Conservation (phyloP, 2,329 filamentous ascomycete species). For the Aspergillus latus region DNA sequence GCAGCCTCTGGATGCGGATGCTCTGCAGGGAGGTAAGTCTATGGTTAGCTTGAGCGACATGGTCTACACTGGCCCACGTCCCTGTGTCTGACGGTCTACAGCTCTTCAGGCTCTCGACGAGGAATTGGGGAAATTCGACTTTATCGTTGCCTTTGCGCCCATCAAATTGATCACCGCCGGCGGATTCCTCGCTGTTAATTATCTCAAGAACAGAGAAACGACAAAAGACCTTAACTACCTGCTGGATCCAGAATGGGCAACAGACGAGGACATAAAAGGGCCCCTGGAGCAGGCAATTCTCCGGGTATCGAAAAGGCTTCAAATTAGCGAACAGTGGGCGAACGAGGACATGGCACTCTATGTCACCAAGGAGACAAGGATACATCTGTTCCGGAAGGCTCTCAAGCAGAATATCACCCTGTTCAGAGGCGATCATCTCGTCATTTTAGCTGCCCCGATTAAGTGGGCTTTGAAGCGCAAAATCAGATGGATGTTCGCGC, state of each 20-base stretch:
- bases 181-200: slow-evolving; percentile 33
- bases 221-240: slow-evolving; percentile 36
- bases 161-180: slow-evolving; percentile 33
- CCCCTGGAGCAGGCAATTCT: slow-evolving; percentile 28
- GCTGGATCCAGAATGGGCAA: slow-evolving; percentile 34
- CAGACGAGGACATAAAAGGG: slow-evolving; percentile 32
- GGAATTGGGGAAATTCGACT: slow-evolving; percentile 31
- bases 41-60: not conserved
- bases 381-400: slow-evolving; percentile 30
- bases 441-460: slow-evolving; percentile 34
- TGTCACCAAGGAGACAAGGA: slow-evolving; percentile 25
- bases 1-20: slow-evolving; percentile 11
- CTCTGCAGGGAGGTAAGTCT: slow-evolving; percentile 13
- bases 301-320: slow-evolving; percentile 24
- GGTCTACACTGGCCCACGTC: not conserved
- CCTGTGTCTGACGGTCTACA: slow-evolving; percentile 4
- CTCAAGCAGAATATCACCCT: slow-evolving; percentile 34
- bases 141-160: slow-evolving; percentile 34
- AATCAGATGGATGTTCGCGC: slow-evolving; percentile 31
- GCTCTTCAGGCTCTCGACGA: slow-evolving; percentile 31
- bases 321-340: slow-evolving; percentile 29
- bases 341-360: slow-evolving; percentile 36
- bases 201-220: slow-evolving; percentile 32
- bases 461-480: slow-evolving; percentile 40
- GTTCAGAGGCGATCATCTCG: slow-evolving; percentile 29